A percentile compares a stretch with the other conserved stretches of the same genome.
Conservation (phyloP, 1,284 basidiomycete genomes). For the Inonotus obliquus region DNA sequence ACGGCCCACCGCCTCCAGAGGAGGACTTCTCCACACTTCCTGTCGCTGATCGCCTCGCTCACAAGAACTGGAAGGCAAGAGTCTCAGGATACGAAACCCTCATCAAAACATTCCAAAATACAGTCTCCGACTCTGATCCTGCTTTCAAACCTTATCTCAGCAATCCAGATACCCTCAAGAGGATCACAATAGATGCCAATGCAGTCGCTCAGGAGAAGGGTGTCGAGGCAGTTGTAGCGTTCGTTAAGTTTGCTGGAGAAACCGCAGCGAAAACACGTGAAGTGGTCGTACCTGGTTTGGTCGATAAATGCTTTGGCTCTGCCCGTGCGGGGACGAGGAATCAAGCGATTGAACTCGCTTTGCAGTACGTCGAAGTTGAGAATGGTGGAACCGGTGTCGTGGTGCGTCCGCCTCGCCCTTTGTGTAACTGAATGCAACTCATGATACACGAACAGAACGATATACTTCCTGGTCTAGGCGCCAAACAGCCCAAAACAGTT, state of each 20-base stretch:
- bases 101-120: constrained; percentile 80
- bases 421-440: constrained; percentile 3
- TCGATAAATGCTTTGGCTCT: constrained; percentile 95
- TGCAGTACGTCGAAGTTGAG: constrained; percentile 93
- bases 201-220: constrained; percentile 99
- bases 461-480: constrained; percentile 77
- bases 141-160: constrained; percentile 87
- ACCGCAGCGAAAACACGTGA: constrained; percentile 78
- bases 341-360: constrained; percentile 80
- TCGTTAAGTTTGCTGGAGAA: constrained; percentile 92
- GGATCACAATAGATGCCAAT: constrained; percentile 87
- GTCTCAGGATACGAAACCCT: constrained; percentile 90
- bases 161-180: constrained; percentile 77
- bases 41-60: constrained; percentile 77
- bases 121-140: constrained; percentile 90
- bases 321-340: constrained; percentile 88
- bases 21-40: constrained; percentile 89
- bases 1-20: constrained; percentile 85
- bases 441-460: constrained; percentile 55
- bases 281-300: constrained; percentile 80
- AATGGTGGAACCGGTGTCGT: constrained; percentile 85
- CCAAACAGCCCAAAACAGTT: constrained; percentile 95
- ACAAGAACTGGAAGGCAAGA: constrained; percentile 99
- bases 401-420: constrained; percentile 50
- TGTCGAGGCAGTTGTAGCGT: constrained; percentile 77